These are phyloP conservation scores for Pestalotiopsis sp. DNA, from an alignment of 2,329 filamentous ascomycete genomes.

Conservation along the genomic window DNA sequence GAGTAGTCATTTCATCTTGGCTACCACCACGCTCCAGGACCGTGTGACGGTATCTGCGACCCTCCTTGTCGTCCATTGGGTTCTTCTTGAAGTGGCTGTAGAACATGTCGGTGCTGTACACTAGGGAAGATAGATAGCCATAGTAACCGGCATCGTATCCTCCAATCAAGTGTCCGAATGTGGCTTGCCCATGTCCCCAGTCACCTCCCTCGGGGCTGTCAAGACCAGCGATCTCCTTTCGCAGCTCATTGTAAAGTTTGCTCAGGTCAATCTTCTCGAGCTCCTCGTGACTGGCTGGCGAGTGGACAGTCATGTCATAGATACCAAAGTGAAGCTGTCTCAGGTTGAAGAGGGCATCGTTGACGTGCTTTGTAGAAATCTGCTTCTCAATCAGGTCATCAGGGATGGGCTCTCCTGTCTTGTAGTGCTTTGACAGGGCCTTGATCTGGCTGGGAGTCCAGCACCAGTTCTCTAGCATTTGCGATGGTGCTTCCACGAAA, in stretches of 20 bases:
- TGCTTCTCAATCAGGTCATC: conserved; percentile 75
- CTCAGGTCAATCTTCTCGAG: conserved; percentile 67
- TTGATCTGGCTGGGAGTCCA: conserved; percentile 69
- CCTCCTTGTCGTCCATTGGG: conserved; percentile 77
- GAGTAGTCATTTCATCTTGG: conserved; percentile 78
- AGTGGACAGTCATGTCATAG: conserved; percentile 83
- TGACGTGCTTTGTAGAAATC: conserved; percentile 79
- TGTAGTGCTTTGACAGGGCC: conserved; percentile 73
- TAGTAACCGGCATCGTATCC: conserved; percentile 89
- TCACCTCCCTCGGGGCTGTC: conserved; percentile 73
- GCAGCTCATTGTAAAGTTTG: conserved; percentile 72
- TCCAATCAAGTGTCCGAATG: conserved; percentile 81
- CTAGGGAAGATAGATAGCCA: conserved; percentile 73
- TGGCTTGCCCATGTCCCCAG: conserved; percentile 80
- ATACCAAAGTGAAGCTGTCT: conserved; percentile 80
- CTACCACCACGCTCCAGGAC: conserved; percentile 79
- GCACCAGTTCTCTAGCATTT: conserved; percentile 80
- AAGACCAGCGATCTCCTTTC: conserved; percentile 72
- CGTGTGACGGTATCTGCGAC: conserved; percentile 75
- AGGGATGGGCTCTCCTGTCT: conserved; percentile 70
- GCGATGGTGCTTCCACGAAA: conserved; percentile 72
- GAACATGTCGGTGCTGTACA: conserved; percentile 88
- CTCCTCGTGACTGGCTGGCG: conserved; percentile 69
- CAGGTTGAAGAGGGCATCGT: conserved; percentile 78
- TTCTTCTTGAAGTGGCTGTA: conserved; percentile 76